These are phyloP conservation scores for Diplosphaera chodatii DNA, from an alignment of 139 green algal species.

Conservation along the genomic window DNA sequence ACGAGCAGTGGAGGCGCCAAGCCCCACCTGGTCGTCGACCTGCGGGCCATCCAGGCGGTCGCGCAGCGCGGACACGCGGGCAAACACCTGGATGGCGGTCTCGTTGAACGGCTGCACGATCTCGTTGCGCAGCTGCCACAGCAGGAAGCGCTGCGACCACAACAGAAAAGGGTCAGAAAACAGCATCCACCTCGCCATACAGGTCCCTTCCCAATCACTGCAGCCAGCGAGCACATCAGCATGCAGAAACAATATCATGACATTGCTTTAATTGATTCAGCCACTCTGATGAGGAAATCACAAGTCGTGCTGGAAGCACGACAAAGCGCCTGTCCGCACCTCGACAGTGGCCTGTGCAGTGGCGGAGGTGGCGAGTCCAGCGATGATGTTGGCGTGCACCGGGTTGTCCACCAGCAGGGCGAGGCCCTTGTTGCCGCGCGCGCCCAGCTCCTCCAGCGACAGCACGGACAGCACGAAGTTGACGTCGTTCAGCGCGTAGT, in stretches of 20 bases:
- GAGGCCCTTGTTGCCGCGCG: conserved; percentile 18
- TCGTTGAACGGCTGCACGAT: conserved; percentile 7
- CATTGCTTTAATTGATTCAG: too few species aligned
- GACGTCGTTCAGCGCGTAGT: conserved; percentile 21
- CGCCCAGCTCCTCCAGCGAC: conserved; percentile 26
- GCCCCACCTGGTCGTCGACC: not conserved
- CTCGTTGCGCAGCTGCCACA: conserved; percentile 16
- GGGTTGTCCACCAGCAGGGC: not conserved
- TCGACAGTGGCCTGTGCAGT: conserved; percentile 20
- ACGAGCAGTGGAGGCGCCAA: not conserved
- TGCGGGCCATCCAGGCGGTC: not conserved
- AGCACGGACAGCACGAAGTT: conserved; percentile 23
- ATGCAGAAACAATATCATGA: too few species aligned
- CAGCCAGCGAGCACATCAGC: too few species aligned
- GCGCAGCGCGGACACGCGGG: not conserved
- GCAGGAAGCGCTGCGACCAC: conserved; percentile 16
- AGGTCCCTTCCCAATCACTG: too few species aligned
- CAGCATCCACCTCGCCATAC: too few species aligned
- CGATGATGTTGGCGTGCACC: conserved; percentile 11
- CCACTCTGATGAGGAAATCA: too few species aligned
- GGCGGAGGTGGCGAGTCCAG: conserved; percentile 22
- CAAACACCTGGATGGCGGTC: not conserved
- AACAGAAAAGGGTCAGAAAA: too few species aligned
- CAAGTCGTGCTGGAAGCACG: too few species aligned
- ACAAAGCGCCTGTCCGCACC: not conserved